A percentile compares a stretch with the other conserved stretches of the same genome.
Conservation (phyloP, 169 alveolate species). For the Pseudocohnilembus persalinus region DNA sequence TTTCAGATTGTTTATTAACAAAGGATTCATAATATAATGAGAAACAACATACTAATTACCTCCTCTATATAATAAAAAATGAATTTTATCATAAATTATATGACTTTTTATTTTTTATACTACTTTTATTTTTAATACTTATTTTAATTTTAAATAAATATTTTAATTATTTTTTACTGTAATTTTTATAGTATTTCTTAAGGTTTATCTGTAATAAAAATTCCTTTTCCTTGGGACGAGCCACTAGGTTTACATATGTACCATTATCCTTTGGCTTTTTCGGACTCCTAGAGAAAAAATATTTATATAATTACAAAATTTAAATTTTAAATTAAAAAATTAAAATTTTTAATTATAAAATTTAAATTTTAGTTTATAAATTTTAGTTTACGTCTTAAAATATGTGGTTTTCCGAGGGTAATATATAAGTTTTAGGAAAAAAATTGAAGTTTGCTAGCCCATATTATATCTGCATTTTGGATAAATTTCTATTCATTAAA, state of each 20-base stretch:
- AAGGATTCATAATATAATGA: slow-evolving; percentile 79
- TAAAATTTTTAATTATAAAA: no score
- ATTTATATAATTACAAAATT: slow-evolving; percentile 4
- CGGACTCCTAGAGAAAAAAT: slow-evolving; percentile 57
- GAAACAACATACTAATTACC: slow-evolving; percentile 52
- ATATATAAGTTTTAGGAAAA: slow-evolving; percentile 75
- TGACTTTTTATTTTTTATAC: slow-evolving; percentile 12
- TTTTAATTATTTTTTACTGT: no score
- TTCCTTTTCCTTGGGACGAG: slow-evolving; percentile 82
- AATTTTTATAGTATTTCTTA: slow-evolving; percentile 58
- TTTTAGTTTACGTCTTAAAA: neutral
- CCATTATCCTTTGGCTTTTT: slow-evolving; percentile 60
- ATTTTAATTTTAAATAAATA: no score
- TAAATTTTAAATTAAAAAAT: no score
- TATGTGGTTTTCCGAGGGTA: slow-evolving; percentile 62
- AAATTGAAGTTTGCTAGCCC: slow-evolving; percentile 69
- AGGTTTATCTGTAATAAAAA: slow-evolving; percentile 65
- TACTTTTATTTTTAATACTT: no score
- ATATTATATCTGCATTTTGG: slow-evolving; percentile 63
- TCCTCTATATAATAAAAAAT: slow-evolving; percentile 27
- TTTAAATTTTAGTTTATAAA: no score
- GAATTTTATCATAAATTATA: slow-evolving; percentile 26
- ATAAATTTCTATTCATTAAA: slow-evolving; percentile 69
- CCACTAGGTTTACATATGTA: slow-evolving; percentile 84
- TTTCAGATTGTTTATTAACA: slow-evolving; percentile 76